Percentiles rank a stretch among this genome's conserved stretches.
Conservation (phyloP, 495 filamentous ascomycete genomes). For the Chaetomium fimeti region DNA sequence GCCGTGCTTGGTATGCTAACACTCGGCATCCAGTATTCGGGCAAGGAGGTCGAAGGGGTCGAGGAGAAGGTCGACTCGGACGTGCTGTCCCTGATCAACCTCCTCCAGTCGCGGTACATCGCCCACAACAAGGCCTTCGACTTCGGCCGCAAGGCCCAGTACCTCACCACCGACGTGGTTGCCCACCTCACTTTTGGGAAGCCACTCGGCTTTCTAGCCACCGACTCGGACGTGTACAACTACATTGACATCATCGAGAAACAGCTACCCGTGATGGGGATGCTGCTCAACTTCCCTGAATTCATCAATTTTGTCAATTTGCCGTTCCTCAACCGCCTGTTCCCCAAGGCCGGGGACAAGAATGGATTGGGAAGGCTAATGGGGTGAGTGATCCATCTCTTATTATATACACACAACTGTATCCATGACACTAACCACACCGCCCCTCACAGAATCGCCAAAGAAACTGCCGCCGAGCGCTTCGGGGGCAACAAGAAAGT, state of each 20-base stretch:
- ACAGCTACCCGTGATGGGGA: slow-evolving; percentile 18
- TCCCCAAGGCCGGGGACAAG: slow-evolving; percentile 25
- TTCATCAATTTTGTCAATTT: slow-evolving; percentile 21
- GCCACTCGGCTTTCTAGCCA: slow-evolving; percentile 36
- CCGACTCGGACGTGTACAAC: slow-evolving; percentile 31
- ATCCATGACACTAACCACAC: not conserved
- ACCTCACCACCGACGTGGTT: slow-evolving; percentile 25
- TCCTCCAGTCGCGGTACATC: slow-evolving; percentile 11
- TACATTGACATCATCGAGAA: slow-evolving; percentile 28
- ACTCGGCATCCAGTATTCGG: not conserved
- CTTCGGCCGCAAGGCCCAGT: slow-evolving; percentile 37
- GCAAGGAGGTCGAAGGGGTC: slow-evolving; percentile 7
- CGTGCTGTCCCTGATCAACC: slow-evolving; percentile 3
- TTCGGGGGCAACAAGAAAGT: slow-evolving; percentile 33
- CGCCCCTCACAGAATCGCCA: slow-evolving; percentile 11
- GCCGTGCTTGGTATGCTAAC: not conserved
- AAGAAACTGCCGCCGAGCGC: slow-evolving; percentile 30
- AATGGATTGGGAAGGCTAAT: slow-evolving; percentile 29
- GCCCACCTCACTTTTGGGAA: slow-evolving; percentile 33
- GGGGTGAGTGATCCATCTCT: slow-evolving; percentile 15
- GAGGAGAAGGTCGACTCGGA: not conserved
- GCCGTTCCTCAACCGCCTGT: slow-evolving; percentile 19
- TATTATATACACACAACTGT: not conserved
- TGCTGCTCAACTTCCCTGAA: slow-evolving; percentile 20
- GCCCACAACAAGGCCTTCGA: slow-evolving; percentile 34